These are phyloP conservation scores for Pseudoturritis turrita DNA, from an alignment of 345 rosid species.

Conservation along the genomic window DNA sequence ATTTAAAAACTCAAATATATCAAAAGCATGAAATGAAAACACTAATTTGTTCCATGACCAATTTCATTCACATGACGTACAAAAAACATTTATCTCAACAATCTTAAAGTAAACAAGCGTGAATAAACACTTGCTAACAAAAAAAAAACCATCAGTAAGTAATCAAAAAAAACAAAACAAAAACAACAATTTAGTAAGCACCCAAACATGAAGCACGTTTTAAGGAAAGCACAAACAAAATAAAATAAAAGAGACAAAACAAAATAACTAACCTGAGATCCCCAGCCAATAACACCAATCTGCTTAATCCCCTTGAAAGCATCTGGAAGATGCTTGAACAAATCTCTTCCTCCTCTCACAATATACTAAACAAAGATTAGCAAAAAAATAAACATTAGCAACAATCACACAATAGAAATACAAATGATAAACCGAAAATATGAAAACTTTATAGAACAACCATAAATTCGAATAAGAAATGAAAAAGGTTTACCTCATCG, in stretches of 20 bases:
- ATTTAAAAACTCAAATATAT: background rate
- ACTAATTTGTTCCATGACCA: background rate
- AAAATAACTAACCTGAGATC: slow-evolving; percentile 59
- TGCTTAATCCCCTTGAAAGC: slow-evolving; percentile 85
- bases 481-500: slow-evolving; percentile 48
- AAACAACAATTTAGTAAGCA: background rate
- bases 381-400: background rate
- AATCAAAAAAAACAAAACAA: too few relatives aligned
- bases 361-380: slow-evolving; percentile 47
- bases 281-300: slow-evolving; percentile 94
- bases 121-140: background rate
- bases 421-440: background rate
- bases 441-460: background rate
- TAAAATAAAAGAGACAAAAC: background rate
- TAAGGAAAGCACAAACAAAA: background rate
- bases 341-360: slow-evolving; percentile 93
- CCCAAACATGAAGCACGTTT: background rate
- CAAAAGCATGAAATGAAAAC: background rate
- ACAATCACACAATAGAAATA: background rate
- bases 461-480: background rate
- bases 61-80: background rate
- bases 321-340: slow-evolving; percentile 69
- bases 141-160: background rate
- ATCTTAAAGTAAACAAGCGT: background rate
- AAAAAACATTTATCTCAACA: background rate